Conservation (phyloP, 2,329 filamentous ascomycete species). For the Pyricularia pennisetigena region DNA sequence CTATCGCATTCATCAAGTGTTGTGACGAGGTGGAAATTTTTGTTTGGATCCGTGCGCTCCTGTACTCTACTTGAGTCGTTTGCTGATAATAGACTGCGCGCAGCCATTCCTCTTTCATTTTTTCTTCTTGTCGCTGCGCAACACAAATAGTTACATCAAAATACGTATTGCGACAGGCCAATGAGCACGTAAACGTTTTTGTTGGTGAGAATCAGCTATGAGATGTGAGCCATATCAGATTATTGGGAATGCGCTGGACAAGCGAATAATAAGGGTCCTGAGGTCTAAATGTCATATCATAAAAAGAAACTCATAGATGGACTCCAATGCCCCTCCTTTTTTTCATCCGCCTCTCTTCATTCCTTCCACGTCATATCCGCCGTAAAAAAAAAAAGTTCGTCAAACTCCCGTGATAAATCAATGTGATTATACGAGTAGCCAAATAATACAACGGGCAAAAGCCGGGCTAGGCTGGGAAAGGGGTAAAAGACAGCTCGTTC, state of each 20-base stretch:
- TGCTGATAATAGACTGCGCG: neutral
- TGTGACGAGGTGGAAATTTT: neutral
- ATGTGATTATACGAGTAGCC: conserved; percentile 16
- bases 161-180: neutral
- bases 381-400: conserved; percentile 13
- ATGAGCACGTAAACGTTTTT: neutral
- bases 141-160: neutral
- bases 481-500: conserved; percentile 1
- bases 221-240: neutral
- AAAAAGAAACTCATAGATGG: conserved; percentile 11
- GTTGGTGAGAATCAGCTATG: neutral
- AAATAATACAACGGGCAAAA: conserved; percentile 4
- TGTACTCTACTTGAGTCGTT: neutral
- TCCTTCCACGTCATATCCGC: conserved; percentile 12
- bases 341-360: conserved; percentile 13
- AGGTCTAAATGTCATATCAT: conserved; percentile 6
- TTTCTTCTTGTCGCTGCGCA: neutral
- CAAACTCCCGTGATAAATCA: conserved; percentile 19
- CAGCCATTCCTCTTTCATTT: neutral
- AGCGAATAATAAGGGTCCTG: conserved; percentile 5
- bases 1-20: neutral
- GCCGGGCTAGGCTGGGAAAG: neutral
- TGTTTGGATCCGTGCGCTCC: neutral
- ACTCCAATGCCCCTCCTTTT: conserved; percentile 15
- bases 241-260: conserved; percentile 2